A percentile compares a stretch with the other conserved stretches of the same genome.
Conservation (phyloP, 257 asterid species). For the Gardenia jasminoides region DNA sequence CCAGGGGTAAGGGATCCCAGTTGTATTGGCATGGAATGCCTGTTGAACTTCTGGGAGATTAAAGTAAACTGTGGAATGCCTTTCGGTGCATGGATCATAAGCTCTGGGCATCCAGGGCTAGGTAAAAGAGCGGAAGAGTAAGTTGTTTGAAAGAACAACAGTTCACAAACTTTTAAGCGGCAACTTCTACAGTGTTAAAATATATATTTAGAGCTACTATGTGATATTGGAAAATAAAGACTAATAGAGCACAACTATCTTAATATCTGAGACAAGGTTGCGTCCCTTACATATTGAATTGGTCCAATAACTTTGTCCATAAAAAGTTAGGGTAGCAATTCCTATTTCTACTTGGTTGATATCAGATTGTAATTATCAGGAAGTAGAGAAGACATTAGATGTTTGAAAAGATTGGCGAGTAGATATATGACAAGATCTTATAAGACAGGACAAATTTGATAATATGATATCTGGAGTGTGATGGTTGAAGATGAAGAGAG, state of each 20-base stretch:
- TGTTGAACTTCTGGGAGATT: constrained; percentile 86
- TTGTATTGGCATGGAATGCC: constrained; percentile 84
- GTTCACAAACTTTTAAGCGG: not conserved
- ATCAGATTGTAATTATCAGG: not conserved
- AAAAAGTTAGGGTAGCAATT: not conserved
- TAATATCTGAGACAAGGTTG: not conserved
- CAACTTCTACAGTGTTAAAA: not conserved
- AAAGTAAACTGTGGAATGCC: constrained; percentile 64
- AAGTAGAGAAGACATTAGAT: not conserved
- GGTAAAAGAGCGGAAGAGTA: constrained; percentile 19
- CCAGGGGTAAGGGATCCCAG: constrained; percentile 72
- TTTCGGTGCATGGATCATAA: constrained; percentile 91
- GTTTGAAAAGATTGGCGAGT: too few relatives aligned
- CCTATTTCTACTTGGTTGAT: not conserved
- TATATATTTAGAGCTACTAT: not conserved
- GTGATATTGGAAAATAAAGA: not conserved
- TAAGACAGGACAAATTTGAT: not conserved
- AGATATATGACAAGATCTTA: not conserved
- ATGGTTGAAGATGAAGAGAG: not conserved
- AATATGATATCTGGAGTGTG: not conserved
- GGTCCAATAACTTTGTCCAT: not conserved
- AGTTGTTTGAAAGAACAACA: constrained; percentile 4
- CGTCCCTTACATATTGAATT: not conserved
- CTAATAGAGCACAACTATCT: not conserved
- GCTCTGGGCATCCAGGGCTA: constrained; percentile 97